Evolutionary conservation across 805 yeast species (phyloP).

Genomic region (Myxozyma udenii): DNA sequence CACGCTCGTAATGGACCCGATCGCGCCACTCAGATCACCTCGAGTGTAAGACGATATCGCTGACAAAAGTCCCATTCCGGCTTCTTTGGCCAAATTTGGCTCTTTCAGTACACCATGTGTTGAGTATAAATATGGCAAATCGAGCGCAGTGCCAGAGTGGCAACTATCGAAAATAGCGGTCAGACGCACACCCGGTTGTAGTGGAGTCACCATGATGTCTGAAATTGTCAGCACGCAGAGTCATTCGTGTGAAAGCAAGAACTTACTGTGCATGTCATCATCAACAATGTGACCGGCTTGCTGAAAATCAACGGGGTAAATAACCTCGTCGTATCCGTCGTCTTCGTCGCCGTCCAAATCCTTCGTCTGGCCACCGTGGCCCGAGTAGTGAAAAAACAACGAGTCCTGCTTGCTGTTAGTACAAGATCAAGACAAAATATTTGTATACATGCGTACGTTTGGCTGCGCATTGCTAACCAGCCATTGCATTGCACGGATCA

Average conservation of each 20-base stretch:
- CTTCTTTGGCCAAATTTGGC: slow-evolving; percentile 72
- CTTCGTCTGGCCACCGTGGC: slow-evolving; percentile 76
- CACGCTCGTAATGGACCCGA: slow-evolving; percentile 42
- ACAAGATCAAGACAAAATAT: neutral
- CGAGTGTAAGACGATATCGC: slow-evolving; percentile 59
- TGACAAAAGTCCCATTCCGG: slow-evolving; percentile 61
- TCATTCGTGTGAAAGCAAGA: neutral
- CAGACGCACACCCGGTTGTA: slow-evolving; percentile 69
- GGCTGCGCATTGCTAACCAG: slow-evolving; percentile 67
- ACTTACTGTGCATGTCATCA: slow-evolving; percentile 60
- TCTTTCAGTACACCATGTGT: slow-evolving; percentile 81
- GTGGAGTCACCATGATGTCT: slow-evolving; percentile 59
- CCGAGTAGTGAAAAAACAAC: slow-evolving; percentile 77
- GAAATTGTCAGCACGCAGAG: neutral
- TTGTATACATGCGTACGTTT: slow-evolving; percentile 39
- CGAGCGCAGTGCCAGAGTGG: slow-evolving; percentile 80
- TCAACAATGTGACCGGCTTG: slow-evolving; percentile 65
- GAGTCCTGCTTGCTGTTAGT: slow-evolving; percentile 47
- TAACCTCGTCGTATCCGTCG: slow-evolving; percentile 68
- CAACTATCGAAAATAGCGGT: slow-evolving; percentile 83
- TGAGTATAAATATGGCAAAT: slow-evolving; percentile 75
- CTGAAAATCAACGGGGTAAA: slow-evolving; percentile 72
- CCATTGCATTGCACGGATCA: slow-evolving; percentile 79
- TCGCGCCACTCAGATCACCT: slow-evolving; percentile 54
- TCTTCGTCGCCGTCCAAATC: slow-evolving; percentile 74